Evolutionary conservation across 768 basidiomycete genomes (phyloP).

Genomic region (Kwoniella bestiolae): DNA sequence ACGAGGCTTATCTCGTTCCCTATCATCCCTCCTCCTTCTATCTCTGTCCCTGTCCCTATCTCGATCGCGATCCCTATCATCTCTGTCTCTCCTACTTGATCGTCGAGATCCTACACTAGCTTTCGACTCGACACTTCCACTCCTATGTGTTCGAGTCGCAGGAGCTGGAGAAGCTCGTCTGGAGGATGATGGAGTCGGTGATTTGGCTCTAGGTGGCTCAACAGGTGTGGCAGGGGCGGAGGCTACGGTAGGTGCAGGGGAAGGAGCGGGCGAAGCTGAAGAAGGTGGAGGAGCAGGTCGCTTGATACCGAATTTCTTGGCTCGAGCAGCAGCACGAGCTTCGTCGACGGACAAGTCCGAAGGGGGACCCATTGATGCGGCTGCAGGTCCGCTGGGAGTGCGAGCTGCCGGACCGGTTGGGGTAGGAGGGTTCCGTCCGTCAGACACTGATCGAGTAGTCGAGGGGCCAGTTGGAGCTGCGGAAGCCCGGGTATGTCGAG

Average conservation of each 20-base stretch:
- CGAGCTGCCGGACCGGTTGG: conserved; percentile 24
- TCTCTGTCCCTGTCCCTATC: conserved; percentile 24
- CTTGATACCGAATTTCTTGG: conserved; percentile 44
- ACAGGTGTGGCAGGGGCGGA: neutral
- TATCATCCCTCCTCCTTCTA: neutral
- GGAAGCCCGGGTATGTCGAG: conserved; percentile 33
- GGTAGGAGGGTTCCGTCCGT: conserved; percentile 4
- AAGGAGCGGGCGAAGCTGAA: conserved; percentile 16
- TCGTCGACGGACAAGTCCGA: conserved; percentile 36
- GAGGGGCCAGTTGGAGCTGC: conserved; percentile 30
- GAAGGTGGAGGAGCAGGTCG: conserved; percentile 23
- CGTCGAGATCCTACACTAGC: conserved; percentile 37
- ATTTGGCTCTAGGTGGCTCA: conserved; percentile 17
- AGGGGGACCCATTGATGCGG: conserved; percentile 48
- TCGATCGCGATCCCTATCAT: conserved; percentile 26
- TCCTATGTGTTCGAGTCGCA: conserved; percentile 20
- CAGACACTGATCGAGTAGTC: conserved; percentile 20
- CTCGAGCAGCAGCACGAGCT: conserved; percentile 44
- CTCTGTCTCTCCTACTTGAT: conserved; percentile 18
- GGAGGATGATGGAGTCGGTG: conserved; percentile 20
- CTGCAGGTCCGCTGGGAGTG: neutral
- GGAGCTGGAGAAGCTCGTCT: conserved; percentile 18
- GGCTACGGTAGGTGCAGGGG: conserved; percentile 5
- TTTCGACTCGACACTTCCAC: conserved; percentile 38
- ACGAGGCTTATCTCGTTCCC: conserved; percentile 14